Percentiles rank a stretch among this genome's conserved stretches.
Evolutionary conservation across 257 asterid genomes (phyloP).

Genomic region (Lantana camara): DNA sequence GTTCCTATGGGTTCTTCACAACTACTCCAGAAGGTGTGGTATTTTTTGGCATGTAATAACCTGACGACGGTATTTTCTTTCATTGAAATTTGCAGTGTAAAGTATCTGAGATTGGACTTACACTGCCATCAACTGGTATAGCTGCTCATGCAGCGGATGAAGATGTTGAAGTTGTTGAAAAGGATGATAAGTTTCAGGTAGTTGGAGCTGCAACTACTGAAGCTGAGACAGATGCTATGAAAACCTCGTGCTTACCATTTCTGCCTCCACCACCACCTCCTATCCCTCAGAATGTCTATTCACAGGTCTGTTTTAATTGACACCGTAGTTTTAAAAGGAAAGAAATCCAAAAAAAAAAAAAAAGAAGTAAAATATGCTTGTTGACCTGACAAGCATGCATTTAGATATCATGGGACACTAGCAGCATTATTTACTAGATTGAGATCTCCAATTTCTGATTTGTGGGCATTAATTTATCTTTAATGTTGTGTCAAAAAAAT

Average conservation of each 20-base stretch:
- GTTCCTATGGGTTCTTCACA: not conserved
- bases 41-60: not conserved
- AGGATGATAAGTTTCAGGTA: constrained; percentile 48
- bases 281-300: constrained; percentile 50
- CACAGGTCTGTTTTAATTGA: constrained; percentile 48
- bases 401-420: not conserved
- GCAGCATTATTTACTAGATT: too few relatives aligned
- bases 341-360: not conserved
- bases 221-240: constrained; percentile 35
- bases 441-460: not conserved
- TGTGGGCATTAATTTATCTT: too few relatives aligned
- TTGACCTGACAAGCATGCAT: not conserved
- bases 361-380: not conserved
- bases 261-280: constrained; percentile 76
- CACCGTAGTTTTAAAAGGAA: not conserved
- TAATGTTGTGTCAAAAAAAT: too few relatives aligned
- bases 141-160: constrained; percentile 87
- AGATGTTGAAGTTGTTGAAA: constrained; percentile 62
- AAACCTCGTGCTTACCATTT: constrained; percentile 38
- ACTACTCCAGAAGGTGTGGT: not conserved
- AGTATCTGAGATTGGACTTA: constrained; percentile 43
- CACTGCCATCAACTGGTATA: constrained; percentile 73
- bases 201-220: constrained; percentile 31
- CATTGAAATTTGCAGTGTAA: constrained; percentile 46
- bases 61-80: constrained; percentile 12